A percentile compares a stretch with the other conserved stretches of the same genome.
These are phyloP conservation scores for Russula vinacea DNA, from an alignment of 768 basidiomycete genomes.

Conservation along the genomic window DNA sequence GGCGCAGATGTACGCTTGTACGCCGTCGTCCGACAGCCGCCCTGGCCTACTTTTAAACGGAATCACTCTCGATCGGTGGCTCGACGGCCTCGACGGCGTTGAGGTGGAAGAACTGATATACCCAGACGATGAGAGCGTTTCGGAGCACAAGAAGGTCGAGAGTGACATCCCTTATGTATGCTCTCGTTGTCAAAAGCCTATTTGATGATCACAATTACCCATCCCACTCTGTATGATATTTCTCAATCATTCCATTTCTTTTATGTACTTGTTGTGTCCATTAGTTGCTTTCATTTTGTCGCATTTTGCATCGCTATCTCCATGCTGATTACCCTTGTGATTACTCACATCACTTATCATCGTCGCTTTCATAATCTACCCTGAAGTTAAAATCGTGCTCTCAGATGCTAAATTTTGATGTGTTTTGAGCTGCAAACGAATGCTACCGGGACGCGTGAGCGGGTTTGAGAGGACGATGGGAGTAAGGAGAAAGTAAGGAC, in stretches of 20 bases:
- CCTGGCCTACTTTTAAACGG: neutral
- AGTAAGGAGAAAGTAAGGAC: too few relatives aligned
- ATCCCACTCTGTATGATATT: neutral
- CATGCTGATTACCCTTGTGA: neutral
- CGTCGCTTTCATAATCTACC: neutral
- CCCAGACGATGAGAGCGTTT: slow-evolving; percentile 16
- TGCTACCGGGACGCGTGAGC: too few relatives aligned
- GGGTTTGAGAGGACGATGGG: too few relatives aligned
- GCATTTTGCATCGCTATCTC: neutral
- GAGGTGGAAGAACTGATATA: slow-evolving; percentile 24
- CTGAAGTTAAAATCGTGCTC: neutral
- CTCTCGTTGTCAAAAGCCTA: slow-evolving; percentile 3
- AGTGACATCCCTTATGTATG: neutral
- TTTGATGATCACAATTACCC: neutral
- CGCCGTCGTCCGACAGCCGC: neutral
- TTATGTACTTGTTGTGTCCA: neutral
- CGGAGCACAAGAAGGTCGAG: neutral
- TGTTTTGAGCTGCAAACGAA: too few relatives aligned
- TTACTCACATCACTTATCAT: neutral
- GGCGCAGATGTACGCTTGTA: slow-evolving; percentile 4
- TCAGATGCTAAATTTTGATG: too few relatives aligned
- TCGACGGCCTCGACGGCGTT: slow-evolving; percentile 17
- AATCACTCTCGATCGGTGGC: slow-evolving; percentile 20
- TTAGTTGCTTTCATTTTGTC: neutral
- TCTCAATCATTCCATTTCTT: neutral